Conservation (phyloP, 345 rosid genomes). For the Mercurialis annua region DNA sequence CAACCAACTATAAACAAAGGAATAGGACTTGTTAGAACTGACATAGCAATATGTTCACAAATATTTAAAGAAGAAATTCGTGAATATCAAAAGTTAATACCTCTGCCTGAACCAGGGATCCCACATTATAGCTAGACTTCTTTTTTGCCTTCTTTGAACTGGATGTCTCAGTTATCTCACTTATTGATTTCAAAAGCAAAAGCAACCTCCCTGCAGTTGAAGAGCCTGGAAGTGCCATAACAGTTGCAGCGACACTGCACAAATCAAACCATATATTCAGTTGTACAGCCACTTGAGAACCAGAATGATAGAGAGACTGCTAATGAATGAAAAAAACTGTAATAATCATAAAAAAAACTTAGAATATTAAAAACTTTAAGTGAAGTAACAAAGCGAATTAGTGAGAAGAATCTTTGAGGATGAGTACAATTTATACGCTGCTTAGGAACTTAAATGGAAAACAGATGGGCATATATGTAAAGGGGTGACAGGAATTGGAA, state of each 20-base stretch:
- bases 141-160: conserved; percentile 75
- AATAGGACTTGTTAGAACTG: neutral
- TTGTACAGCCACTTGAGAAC: conserved; percentile 5
- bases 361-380: neutral
- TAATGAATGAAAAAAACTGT: neutral
- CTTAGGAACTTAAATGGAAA: neutral
- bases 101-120: conserved; percentile 88
- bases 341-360: neutral
- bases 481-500: neutral
- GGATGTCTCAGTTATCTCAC: conserved; percentile 57
- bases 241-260: conserved; percentile 69
- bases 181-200: conserved; percentile 67
- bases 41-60: neutral
- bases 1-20: neutral
- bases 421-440: neutral
- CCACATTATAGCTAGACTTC: conserved; percentile 61
- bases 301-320: neutral
- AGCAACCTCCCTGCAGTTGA: conserved; percentile 72
- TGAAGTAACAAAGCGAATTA: neutral
- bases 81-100: conserved; percentile 31
- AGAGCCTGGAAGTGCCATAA: conserved; percentile 63
- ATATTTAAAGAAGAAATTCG: neutral
- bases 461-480: neutral
- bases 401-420: neutral
- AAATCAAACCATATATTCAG: conserved; percentile 17